These are phyloP conservation scores for Cyanodermella asteris DNA, from an alignment of 2,329 filamentous ascomycete species.

Conservation along the genomic window DNA sequence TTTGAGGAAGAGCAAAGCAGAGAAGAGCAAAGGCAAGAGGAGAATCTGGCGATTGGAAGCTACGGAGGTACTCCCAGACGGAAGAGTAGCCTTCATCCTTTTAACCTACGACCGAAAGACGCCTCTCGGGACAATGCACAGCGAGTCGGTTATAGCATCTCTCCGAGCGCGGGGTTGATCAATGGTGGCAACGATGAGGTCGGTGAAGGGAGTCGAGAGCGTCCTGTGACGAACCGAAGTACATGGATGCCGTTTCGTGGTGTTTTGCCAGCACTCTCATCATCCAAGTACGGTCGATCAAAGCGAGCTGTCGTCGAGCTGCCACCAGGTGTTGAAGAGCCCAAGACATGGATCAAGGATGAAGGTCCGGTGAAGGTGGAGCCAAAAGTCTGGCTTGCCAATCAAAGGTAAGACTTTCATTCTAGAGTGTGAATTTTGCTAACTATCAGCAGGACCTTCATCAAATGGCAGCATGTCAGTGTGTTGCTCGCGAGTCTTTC, in stretches of 20 bases:
- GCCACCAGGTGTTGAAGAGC: constrained; percentile 73
- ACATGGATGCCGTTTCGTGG: no score
- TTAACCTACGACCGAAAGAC: constrained; percentile 15
- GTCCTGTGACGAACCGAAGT: constrained; percentile 2
- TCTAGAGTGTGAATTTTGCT: no score
- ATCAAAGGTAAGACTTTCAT: constrained; percentile 39
- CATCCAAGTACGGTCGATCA: constrained; percentile 48
- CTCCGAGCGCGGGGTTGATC: constrained; percentile 2
- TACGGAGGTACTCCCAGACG: no score
- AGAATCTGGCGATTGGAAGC: constrained; percentile 75
- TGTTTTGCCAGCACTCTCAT: constrained; percentile 63
- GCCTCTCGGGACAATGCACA: constrained; percentile 29
- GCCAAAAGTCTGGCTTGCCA: constrained; percentile 95
- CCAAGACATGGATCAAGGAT: constrained; percentile 82
- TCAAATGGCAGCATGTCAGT: constrained; percentile 95
- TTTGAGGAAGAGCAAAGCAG: constrained; percentile 82
- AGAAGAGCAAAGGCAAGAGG: constrained; percentile 58
- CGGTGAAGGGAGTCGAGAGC: not conserved
- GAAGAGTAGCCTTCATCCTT: no score
- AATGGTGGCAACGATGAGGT: no score
- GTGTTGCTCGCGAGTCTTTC: constrained; percentile 69
- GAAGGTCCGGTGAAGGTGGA: constrained; percentile 78
- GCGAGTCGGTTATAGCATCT: constrained; percentile 11
- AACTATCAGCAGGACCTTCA: constrained; percentile 39
- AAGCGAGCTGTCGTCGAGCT: constrained; percentile 32